Conservation (phyloP, 2,329 filamentous ascomycete species). For the Davidsoniella eucalypti region DNA sequence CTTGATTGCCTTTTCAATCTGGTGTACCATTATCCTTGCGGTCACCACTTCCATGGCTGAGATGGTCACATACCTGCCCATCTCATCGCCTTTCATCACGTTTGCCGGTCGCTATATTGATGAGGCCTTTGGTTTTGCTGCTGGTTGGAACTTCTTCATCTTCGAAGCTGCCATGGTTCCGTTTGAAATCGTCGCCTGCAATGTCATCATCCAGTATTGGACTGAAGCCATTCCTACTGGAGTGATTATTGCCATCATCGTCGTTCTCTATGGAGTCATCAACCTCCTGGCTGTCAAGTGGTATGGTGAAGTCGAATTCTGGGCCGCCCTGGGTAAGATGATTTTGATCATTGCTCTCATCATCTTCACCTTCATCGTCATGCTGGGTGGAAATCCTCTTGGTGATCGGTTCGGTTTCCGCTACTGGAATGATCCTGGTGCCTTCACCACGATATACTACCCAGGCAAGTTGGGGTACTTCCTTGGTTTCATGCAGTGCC, state of each 20-base stretch:
- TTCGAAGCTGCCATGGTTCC: conserved; percentile 52
- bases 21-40: conserved; percentile 44
- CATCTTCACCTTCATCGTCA: conserved; percentile 63
- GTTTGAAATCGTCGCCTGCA: conserved; percentile 50
- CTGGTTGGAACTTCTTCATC: conserved; percentile 60
- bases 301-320: conserved; percentile 67
- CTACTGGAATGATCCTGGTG: conserved; percentile 49
- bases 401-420: conserved; percentile 56
- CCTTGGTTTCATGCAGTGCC: conserved; percentile 49
- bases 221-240: conserved; percentile 41
- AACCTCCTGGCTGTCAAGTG: conserved; percentile 59
- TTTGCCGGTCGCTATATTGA: conserved; percentile 63
- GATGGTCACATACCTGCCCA: conserved; percentile 62
- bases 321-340: conserved; percentile 55
- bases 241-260: conserved; percentile 41
- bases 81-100: conserved; percentile 62
- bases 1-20: conserved; percentile 42
- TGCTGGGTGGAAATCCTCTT: conserved; percentile 66
- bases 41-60: conserved; percentile 50
- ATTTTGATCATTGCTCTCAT: conserved; percentile 56
- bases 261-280: conserved; percentile 33
- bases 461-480: conserved; percentile 52
- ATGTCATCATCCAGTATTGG: conserved; percentile 47
- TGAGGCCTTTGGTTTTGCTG: conserved; percentile 56
- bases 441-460: conserved; percentile 51